Percentiles rank a stretch among this genome's conserved stretches.
phyloP scores from a whole-genome alignment of 495 filamentous ascomycete species.

The Podospora fimiseda region DNA sequence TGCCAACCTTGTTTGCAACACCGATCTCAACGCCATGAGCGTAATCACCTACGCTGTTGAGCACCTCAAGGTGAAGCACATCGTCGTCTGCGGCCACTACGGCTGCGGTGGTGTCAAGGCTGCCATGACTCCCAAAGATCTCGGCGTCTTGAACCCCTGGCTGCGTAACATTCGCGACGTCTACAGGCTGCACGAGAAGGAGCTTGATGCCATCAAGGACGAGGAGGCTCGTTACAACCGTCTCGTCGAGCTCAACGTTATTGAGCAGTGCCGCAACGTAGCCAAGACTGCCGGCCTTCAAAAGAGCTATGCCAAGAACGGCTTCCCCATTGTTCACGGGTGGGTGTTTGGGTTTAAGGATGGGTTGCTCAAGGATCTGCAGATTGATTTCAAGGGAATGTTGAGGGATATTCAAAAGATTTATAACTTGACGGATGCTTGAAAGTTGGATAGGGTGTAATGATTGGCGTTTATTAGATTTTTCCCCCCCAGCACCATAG shows the following conservation, averaged over 20 bases:
- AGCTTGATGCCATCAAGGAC: constrained; percentile 47
- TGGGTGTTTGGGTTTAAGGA: constrained; percentile 53
- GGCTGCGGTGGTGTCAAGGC: constrained; percentile 60
- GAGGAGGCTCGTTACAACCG: constrained; percentile 44
- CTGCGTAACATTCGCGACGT: constrained; percentile 56
- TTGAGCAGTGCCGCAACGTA: constrained; percentile 53
- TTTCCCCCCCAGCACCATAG: too few relatives aligned
- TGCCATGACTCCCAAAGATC: constrained; percentile 50
- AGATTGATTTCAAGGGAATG: constrained; percentile 41
- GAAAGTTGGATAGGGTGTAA: constrained; percentile 3
- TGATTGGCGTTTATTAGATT: not conserved
- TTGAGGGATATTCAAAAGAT: constrained; percentile 49
- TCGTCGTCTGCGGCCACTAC: constrained; percentile 60
- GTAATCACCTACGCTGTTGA: constrained; percentile 57
- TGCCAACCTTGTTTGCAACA: constrained; percentile 55
- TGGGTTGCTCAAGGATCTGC: constrained; percentile 48
- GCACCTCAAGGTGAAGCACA: constrained; percentile 56
- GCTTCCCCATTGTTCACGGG: constrained; percentile 50
- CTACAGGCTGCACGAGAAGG: constrained; percentile 49
- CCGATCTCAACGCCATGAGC: constrained; percentile 54
- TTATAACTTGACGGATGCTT: constrained; percentile 40
- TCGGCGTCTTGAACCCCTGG: constrained; percentile 56
- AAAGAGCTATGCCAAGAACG: constrained; percentile 44
- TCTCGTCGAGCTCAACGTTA: constrained; percentile 54
- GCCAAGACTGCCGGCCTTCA: constrained; percentile 54